phyloP scores from a whole-genome alignment of 2,329 filamentous ascomycete genomes.

The Botrytis pseudocinerea region DNA sequence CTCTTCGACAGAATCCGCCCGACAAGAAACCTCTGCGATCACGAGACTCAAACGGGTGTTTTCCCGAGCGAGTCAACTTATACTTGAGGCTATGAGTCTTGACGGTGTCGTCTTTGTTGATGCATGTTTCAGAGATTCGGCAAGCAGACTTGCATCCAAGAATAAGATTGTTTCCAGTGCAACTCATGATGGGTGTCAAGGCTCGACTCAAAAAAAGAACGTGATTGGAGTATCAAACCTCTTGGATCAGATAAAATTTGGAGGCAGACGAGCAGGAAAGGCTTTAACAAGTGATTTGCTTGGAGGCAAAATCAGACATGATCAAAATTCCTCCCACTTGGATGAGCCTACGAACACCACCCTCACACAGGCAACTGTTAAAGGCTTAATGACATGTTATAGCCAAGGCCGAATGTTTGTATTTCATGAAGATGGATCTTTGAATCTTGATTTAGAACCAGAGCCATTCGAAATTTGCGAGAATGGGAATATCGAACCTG shows the following conservation, averaged over 20 bases:
- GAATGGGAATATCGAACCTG: slow-evolving; percentile 15
- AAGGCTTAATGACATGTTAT: slow-evolving; percentile 29
- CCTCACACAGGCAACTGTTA: slow-evolving; percentile 26
- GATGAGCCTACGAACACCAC: neutral
- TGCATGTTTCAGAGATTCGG: slow-evolving; percentile 27
- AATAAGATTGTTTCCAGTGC: neutral
- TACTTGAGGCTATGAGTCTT: slow-evolving; percentile 31
- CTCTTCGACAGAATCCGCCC: slow-evolving; percentile 11
- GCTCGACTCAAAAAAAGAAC: neutral
- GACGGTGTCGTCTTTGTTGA: slow-evolving; percentile 33
- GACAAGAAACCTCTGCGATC: slow-evolving; percentile 16
- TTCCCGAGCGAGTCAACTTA: slow-evolving; percentile 29
- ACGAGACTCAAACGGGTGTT: slow-evolving; percentile 26
- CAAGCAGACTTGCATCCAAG: slow-evolving; percentile 11
- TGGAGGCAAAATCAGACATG: slow-evolving; percentile 10
- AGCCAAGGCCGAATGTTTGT: slow-evolving; percentile 32
- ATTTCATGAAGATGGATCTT: slow-evolving; percentile 27
- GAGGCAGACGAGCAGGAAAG: neutral
- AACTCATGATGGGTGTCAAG: neutral
- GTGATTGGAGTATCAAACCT: neutral
- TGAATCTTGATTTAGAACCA: slow-evolving; percentile 12
- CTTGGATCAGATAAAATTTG: neutral
- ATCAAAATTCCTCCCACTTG: slow-evolving; percentile 1
- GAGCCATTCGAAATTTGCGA: slow-evolving; percentile 8
- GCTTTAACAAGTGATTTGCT: slow-evolving; percentile 19